These are phyloP conservation scores for Phytophthora niederhauseri DNA, from an alignment of 352 stramenopile genomes.

Conservation along the genomic window DNA sequence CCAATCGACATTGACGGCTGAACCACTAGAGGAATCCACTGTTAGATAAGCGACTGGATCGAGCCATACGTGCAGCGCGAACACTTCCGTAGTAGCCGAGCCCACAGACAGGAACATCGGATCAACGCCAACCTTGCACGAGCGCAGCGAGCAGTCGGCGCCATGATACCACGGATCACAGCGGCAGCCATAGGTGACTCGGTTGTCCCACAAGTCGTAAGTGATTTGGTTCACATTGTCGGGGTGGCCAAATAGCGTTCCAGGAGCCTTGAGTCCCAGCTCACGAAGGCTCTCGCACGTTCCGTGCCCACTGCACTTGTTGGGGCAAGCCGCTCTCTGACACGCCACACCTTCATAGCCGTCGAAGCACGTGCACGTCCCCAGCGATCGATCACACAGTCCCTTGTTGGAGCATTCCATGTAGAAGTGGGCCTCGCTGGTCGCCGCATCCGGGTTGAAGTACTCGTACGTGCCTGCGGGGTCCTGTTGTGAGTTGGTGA, in stretches of 20 bases:
- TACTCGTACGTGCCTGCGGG: slow-evolving; percentile 77
- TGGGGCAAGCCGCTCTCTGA: slow-evolving; percentile 73
- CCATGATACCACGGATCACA: slow-evolving; percentile 91
- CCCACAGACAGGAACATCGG: slow-evolving; percentile 61
- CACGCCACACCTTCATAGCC: slow-evolving; percentile 92
- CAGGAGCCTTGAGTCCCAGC: slow-evolving; percentile 51
- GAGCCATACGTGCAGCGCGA: no score
- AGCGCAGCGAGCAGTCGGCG: slow-evolving; percentile 75
- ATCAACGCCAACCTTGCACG: slow-evolving; percentile 75
- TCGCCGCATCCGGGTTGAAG: slow-evolving; percentile 53
- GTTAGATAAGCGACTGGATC: no score
- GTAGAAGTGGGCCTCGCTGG: slow-evolving; percentile 88
- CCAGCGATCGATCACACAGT: slow-evolving; percentile 86
- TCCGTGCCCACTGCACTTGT: slow-evolving; percentile 72
- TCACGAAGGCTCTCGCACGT: slow-evolving; percentile 76
- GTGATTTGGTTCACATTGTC: not conserved
- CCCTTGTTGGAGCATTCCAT: slow-evolving; percentile 95
- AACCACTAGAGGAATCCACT: no score
- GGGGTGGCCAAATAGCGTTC: slow-evolving; percentile 48
- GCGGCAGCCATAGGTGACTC: slow-evolving; percentile 85
- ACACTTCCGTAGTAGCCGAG: not conserved
- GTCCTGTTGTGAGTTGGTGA: slow-evolving; percentile 73
- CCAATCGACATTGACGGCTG: no score
- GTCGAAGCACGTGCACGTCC: slow-evolving; percentile 89
- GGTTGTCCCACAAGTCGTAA: slow-evolving; percentile 85